Evolutionary conservation across 208 protist genomes (phyloP).

Genomic region (Herpetomonas samuelpessoai): DNA sequence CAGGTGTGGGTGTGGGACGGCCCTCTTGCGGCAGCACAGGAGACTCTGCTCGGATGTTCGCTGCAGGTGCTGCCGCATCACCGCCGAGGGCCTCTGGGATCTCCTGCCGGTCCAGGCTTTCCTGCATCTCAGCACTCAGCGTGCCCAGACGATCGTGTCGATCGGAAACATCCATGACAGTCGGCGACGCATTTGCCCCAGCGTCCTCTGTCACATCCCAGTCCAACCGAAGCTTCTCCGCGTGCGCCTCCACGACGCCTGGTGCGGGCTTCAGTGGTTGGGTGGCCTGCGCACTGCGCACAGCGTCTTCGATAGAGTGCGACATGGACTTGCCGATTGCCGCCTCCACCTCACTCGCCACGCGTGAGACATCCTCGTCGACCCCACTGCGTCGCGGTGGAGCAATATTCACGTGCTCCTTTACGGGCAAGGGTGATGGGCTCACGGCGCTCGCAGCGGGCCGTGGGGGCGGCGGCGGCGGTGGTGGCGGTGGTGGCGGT

Average conservation of each 20-base stretch:
- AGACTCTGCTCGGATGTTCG: too few species aligned
- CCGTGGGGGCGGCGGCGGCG: too few species aligned
- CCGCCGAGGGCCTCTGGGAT: background rate
- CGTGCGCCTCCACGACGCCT: background rate
- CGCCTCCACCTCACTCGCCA: background rate
- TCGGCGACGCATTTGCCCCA: background rate
- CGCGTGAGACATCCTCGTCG: background rate
- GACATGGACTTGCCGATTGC: background rate
- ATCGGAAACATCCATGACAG: background rate
- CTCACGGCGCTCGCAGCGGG: too few species aligned
- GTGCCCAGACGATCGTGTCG: background rate
- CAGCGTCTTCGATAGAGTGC: slow-evolving; percentile 2
- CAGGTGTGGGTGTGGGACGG: background rate
- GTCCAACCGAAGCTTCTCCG: background rate
- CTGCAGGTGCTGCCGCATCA: too few species aligned
- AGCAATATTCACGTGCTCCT: background rate
- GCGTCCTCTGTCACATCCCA: background rate
- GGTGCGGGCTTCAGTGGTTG: background rate
- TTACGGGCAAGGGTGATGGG: too few species aligned
- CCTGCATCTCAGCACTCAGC: background rate
- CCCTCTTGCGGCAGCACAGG: background rate
- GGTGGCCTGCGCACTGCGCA: background rate
- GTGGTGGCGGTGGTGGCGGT: background rate
- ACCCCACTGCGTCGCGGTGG: background rate
- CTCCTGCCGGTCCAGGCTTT: background rate